phyloP scores from a whole-genome alignment of 2,329 filamentous ascomycete genomes.

The Aspergillus ruber region DNA sequence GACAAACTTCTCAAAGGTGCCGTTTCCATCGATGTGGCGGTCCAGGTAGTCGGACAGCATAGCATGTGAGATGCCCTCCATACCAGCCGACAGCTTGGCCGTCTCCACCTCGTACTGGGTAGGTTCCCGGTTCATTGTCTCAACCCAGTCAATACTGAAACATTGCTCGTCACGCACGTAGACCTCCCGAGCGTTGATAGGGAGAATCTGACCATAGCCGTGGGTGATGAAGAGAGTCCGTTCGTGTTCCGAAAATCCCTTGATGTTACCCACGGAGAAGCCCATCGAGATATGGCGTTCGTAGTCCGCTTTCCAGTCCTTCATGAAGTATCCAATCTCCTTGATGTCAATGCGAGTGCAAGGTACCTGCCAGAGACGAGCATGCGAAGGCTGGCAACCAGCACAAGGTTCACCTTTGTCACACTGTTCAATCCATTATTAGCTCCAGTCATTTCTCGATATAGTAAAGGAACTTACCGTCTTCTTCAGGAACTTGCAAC shows the following conservation, averaged over 20 bases:
- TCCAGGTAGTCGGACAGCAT: slow-evolving; percentile 88
- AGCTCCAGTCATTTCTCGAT: not conserved
- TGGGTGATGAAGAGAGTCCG: slow-evolving; percentile 86
- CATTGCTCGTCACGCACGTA: slow-evolving; percentile 87
- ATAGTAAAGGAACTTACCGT: slow-evolving; percentile 44
- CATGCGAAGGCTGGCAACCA: slow-evolving; percentile 91
- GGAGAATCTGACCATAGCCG: slow-evolving; percentile 87
- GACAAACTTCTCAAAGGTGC: slow-evolving; percentile 85
- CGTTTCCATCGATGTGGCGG: slow-evolving; percentile 85
- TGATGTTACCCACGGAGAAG: slow-evolving; percentile 91
- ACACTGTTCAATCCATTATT: slow-evolving; percentile 43
- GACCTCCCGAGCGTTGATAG: slow-evolving; percentile 88
- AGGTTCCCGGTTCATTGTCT: slow-evolving; percentile 68
- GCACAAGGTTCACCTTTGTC: slow-evolving; percentile 95
- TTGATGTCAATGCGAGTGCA: slow-evolving; percentile 98
- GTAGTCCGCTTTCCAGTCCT: slow-evolving; percentile 97
- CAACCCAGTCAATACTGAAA: slow-evolving; percentile 90
- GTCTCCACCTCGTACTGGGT: slow-evolving; percentile 81
- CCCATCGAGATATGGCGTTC: slow-evolving; percentile 81
- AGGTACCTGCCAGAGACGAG: slow-evolving; percentile 92
- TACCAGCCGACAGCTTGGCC: slow-evolving; percentile 79
- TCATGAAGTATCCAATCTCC: slow-evolving; percentile 97
- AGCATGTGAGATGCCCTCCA: slow-evolving; percentile 75
- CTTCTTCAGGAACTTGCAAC: slow-evolving; percentile 99
- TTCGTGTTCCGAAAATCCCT: slow-evolving; percentile 63